Base-by-base conservation (phyloP, 306 rosid species). In the Ziziphus jujuba region DNA sequence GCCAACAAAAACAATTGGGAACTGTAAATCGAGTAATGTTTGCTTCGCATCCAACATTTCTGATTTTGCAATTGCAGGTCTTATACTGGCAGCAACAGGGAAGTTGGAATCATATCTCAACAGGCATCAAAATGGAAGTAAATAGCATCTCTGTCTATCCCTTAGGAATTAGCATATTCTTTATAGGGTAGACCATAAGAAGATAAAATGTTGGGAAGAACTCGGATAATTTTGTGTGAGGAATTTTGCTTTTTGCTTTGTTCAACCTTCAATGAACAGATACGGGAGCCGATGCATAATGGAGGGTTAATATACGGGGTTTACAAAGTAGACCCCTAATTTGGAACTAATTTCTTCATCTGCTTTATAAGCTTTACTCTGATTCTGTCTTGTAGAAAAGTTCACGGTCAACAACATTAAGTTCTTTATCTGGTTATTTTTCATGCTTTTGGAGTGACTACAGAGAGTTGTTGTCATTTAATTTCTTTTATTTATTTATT, bases 51-150 rank as follows among this genome's bases (percentile, higher is more conserved):
- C 74, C 53, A 71, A 70, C 51, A 33, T 48, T 36, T 66, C 36
- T 61, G 55, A 56, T 43, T 23, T 63, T 77, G 74, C 71, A 49
- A 74, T 60, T 80, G 75, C 50, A 95, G 99, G 97, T 90, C 85
- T 95, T 54, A 79, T 95, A 71, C 63, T 88, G 87, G 96, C 99
- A 9, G 95, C 97, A 53, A 87, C 81, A 0, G 88, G 96, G 62
- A 85, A 85, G 83, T 82, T 95, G 78, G 87, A 88, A 76, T 72
- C 85, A 16, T 74, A 85, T 76, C 73, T 80, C 61, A 73, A 80
- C 66, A 67, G 76, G 72, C 81, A 77, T 63, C 73, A 75, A 67
- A 86, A 88, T 74, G 89, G 89, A 73, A 73, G 79, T 72, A 82
- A 79, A 84, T 65, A n/a, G 59, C 23, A 24, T 38, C 56, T 56